Conservation (phyloP, 78 protist genomes). For the Dictyostelium intermedium region DNA sequence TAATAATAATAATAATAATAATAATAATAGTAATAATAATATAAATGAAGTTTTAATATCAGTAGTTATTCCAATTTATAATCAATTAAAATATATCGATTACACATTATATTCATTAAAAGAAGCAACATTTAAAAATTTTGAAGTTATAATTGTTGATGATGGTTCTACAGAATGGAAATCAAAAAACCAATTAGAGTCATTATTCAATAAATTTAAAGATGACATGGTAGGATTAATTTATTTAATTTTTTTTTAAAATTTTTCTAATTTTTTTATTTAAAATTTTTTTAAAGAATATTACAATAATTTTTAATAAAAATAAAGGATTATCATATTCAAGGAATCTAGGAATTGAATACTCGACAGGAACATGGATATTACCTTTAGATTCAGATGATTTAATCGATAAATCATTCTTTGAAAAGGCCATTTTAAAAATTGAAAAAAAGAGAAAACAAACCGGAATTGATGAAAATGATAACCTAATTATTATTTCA, state of each 20-base stretch:
- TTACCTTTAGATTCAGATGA: constrained; percentile 71
- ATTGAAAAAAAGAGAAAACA: background rate
- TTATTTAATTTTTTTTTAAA: background rate
- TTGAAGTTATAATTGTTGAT: constrained; percentile 32
- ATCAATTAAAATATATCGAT: constrained; percentile 19
- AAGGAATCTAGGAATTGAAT: constrained; percentile 43
- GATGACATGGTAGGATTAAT: background rate
- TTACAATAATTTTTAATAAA: constrained; percentile 20
- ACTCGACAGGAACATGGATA: constrained; percentile 30
- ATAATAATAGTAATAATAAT: background rate
- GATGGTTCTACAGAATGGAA: constrained; percentile 62
- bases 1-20: background rate
- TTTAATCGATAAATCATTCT: background rate
- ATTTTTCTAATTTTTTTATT: background rate
- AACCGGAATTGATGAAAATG: background rate
- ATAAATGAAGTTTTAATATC: background rate
- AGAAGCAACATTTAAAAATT: background rate
- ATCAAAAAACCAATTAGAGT: background rate
- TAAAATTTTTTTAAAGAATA: background rate
- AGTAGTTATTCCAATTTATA: constrained; percentile 44
- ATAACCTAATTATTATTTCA: constrained; percentile 3
- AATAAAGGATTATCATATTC: constrained; percentile 35
- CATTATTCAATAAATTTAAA: background rate
- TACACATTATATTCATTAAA: background rate
- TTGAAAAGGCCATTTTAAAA: background rate